Percentiles rank a stretch among this genome's conserved stretches.
Conservation (phyloP, 148 eudicot genomes). For the Fagopyrum homotropicum region DNA sequence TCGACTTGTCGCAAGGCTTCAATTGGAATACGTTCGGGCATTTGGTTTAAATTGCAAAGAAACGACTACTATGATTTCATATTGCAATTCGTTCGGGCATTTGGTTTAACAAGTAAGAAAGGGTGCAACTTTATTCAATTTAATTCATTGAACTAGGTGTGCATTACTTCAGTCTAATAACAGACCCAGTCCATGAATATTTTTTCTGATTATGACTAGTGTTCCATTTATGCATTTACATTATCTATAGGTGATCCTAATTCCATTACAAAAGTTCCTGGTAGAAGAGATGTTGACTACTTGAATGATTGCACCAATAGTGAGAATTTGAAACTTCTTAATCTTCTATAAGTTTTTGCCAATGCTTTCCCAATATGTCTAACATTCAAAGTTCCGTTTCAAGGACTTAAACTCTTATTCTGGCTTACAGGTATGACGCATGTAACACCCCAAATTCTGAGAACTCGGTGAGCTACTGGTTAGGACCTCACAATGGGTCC, state of each 20-base stretch:
- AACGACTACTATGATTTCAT: too few species aligned
- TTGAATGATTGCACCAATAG: conserved; percentile 58
- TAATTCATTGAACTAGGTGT: conserved; percentile 97
- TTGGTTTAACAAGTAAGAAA: conserved; percentile 20
- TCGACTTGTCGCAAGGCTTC: too few species aligned
- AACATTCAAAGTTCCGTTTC: not conserved
- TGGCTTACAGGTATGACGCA: conserved; percentile 61
- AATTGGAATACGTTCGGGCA: too few species aligned
- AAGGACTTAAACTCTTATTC: not conserved
- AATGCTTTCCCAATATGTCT: not conserved
- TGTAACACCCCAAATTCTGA: too few species aligned
- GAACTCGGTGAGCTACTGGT: too few species aligned
- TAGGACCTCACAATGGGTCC: too few species aligned
- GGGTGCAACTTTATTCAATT: conserved; percentile 97
- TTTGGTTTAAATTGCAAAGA: too few species aligned
- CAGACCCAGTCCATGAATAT: not conserved
- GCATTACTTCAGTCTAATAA: conserved; percentile 10
- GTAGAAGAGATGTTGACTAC: conserved; percentile 58
- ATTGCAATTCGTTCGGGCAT: too few species aligned
- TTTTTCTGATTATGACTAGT: not conserved
- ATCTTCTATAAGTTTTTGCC: conserved; percentile 57
- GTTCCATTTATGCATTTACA: not conserved
- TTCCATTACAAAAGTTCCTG: conserved; percentile 65
- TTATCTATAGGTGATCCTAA: conserved; percentile 66
- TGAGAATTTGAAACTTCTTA: conserved; percentile 77